phyloP scores from a whole-genome alignment of 2,329 filamentous ascomycete species.

The Aspergillus fischeri region DNA sequence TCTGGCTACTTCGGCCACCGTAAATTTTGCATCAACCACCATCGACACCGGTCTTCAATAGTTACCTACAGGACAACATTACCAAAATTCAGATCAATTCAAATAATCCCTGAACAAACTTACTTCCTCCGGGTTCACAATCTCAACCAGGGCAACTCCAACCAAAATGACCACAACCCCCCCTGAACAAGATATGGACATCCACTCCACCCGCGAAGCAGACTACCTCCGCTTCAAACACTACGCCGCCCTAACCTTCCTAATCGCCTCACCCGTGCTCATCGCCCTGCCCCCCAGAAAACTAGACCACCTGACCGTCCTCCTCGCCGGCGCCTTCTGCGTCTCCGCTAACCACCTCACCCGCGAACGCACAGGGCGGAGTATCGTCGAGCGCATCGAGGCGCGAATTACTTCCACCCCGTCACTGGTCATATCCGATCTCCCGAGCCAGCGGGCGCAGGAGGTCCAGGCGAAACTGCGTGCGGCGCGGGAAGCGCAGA shows the following conservation, averaged over 20 bases:
- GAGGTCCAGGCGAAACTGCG: conserved; percentile 30
- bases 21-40: neutral
- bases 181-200: conserved; percentile 6
- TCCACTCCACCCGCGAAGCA: conserved; percentile 22
- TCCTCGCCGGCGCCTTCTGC: conserved; percentile 36
- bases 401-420: conserved; percentile 21
- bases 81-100: too few species aligned
- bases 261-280: conserved; percentile 30
- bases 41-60: too few species aligned
- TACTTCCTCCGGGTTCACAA: neutral
- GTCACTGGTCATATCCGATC: conserved; percentile 8
- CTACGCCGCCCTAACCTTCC: conserved; percentile 37
- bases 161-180: conserved; percentile 3
- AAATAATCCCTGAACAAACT: too few species aligned
- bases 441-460: conserved; percentile 32
- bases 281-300: conserved; percentile 36
- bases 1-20: too few species aligned
- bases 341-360: conserved; percentile 38
- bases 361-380: conserved; percentile 33
- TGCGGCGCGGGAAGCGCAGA: conserved; percentile 24
- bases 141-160: neutral
- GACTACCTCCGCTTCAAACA: conserved; percentile 40
- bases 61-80: too few species aligned
- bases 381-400: conserved; percentile 31
- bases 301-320: conserved; percentile 35